Evolutionary conservation across 441 rosid species (phyloP).

Genomic region (Erodium chrysanthum): DNA sequence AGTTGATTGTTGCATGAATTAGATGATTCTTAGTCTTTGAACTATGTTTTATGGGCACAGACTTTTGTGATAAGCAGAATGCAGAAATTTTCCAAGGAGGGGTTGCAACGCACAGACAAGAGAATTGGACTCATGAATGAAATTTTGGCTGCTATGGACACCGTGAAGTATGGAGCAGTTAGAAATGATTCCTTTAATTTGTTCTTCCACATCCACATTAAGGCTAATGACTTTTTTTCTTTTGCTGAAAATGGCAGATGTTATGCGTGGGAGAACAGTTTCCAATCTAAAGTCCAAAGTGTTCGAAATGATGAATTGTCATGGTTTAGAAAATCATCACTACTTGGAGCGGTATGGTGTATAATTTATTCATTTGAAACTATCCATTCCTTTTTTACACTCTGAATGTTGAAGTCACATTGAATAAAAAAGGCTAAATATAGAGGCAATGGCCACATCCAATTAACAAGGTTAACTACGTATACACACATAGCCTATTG

Average conservation of each 20-base stretch:
- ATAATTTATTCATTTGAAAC: constrained; percentile 15
- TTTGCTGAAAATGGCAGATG: constrained; percentile 47
- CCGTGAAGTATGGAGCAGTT: constrained; percentile 74
- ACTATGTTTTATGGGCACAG: constrained; percentile 29
- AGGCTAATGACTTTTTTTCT: constrained; percentile 14
- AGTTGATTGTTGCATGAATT: constrained; percentile 9
- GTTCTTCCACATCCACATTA: background rate
- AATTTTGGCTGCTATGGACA: constrained; percentile 97
- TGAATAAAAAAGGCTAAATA: too few species aligned
- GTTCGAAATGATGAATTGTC: constrained; percentile 77
- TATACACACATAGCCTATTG: background rate
- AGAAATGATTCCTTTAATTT: constrained; percentile 9
- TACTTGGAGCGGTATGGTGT: constrained; percentile 71
- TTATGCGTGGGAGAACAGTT: constrained; percentile 98
- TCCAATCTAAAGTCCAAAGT: constrained; percentile 78
- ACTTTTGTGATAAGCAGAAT: constrained; percentile 84
- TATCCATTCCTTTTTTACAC: background rate
- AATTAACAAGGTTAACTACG: too few species aligned
- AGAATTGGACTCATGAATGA: constrained; percentile 99
- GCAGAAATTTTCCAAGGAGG: constrained; percentile 88
- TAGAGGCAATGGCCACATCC: too few species aligned
- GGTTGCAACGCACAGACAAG: constrained; percentile 95
- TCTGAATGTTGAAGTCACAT: too few species aligned
- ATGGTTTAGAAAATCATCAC: constrained; percentile 88
- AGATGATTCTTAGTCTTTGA: constrained; percentile 10